Percentiles rank a stretch among this genome's conserved stretches.
Evolutionary conservation across 352 stramenopile species (phyloP).

Genomic region (Phytophthora brassicae): DNA sequence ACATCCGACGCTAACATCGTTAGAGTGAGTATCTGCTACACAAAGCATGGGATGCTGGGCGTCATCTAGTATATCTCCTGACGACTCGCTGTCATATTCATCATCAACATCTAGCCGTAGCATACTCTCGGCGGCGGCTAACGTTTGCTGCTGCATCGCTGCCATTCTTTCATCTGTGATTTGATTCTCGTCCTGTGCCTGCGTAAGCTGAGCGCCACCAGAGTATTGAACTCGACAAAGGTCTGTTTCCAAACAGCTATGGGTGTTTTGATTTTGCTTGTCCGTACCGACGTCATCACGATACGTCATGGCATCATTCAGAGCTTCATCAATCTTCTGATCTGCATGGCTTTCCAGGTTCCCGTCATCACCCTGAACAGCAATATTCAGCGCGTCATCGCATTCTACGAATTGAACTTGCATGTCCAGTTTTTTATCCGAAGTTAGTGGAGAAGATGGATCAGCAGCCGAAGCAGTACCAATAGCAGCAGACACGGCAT

Average conservation of each 20-base stretch:
- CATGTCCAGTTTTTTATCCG: neutral
- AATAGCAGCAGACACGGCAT: neutral
- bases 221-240: neutral
- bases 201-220: neutral
- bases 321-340: neutral
- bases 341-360: neutral
- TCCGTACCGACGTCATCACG: neutral
- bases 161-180: slow-evolving; percentile 16
- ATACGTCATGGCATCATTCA: neutral
- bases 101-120: slow-evolving; percentile 24
- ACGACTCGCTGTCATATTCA: slow-evolving; percentile 35
- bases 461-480: neutral
- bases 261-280: neutral
- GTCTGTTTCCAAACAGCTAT: neutral
- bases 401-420: neutral
- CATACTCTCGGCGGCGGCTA: slow-evolving; percentile 25
- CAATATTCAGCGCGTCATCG: neutral
- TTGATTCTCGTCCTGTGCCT: neutral
- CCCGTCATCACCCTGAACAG: neutral
- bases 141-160: slow-evolving; percentile 24
- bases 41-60: slow-evolving; percentile 21
- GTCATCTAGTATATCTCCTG: slow-evolving; percentile 37
- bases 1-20: too few species aligned
- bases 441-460: neutral
- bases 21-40: slow-evolving; percentile 3